Evolutionary conservation across 2,329 filamentous ascomycete genomes (phyloP).

Genomic region (Verticillium tricorpus): DNA sequence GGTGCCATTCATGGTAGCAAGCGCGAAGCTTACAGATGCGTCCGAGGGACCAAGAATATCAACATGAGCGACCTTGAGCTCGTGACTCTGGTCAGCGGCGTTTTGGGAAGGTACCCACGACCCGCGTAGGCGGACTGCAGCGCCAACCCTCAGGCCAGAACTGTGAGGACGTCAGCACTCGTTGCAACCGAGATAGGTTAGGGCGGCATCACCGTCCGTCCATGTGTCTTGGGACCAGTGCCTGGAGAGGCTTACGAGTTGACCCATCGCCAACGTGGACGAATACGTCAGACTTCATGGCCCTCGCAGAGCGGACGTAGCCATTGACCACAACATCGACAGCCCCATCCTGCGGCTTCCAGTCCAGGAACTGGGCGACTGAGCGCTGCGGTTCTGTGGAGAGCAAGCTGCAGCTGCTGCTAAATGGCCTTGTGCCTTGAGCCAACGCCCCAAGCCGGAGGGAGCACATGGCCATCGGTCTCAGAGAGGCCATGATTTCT

Average conservation of each 20-base stretch:
- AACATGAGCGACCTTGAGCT: conserved; percentile 70
- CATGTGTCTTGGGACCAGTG: conserved; percentile 67
- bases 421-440: background rate
- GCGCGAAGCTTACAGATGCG: conserved; percentile 54
- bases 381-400: conserved; percentile 35
- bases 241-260: conserved; percentile 73
- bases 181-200: conserved; percentile 16
- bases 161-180: conserved; percentile 42
- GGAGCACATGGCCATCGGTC: background rate
- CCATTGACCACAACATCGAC: conserved; percentile 64
- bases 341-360: conserved; percentile 38
- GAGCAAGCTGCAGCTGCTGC: conserved; percentile 19
- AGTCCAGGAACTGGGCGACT: conserved; percentile 53
- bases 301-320: conserved; percentile 77
- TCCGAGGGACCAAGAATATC: conserved; percentile 73
- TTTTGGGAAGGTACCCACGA: conserved; percentile 70
- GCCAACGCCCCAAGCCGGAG: background rate
- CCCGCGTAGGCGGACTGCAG: conserved; percentile 73
- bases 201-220: conserved; percentile 55
- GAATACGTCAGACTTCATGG: conserved; percentile 81
- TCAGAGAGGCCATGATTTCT: background rate
- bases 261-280: conserved; percentile 85
- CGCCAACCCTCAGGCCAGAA: conserved; percentile 63
- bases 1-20: background rate
- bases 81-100: conserved; percentile 63